Evolutionary conservation across 2,329 filamentous ascomycete genomes (phyloP), one percentile per base, ranked within the genome.

Genomic region (Fusarium nelsonii): DNA sequence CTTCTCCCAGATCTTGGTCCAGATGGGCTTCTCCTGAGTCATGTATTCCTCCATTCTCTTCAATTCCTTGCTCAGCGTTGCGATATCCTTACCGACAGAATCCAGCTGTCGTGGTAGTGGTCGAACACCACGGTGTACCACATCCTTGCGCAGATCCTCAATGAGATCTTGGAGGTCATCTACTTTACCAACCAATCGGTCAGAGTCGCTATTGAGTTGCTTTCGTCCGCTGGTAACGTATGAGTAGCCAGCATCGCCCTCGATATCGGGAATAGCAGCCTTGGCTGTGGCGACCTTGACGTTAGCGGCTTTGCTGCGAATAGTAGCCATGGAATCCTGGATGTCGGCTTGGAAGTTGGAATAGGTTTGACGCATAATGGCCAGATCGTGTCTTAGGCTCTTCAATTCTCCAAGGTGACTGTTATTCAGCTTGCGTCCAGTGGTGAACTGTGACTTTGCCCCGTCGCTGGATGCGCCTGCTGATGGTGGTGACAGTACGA

Each of bases 1-100:
- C 81, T 97, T 94, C 86, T 98, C 95, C 96, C 96, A 99, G 69
- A 98, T 97, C 87, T 97, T 97, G 56, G 94, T 97, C 95, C 96
- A 99, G 60, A 97, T 85, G 0, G 96, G 96, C 80, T 97, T 97
- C 85, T 99, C 96, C 46, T 89, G 88, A 73, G 90, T 91, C 82
- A 99, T 88, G 83, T 92, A 97, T 16, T 97, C 94, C 77, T 97
- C 92, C 87, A 99, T 91, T 81, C 92, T 94, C 86, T 93, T 96
- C 67, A 99, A 88, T 76, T 97, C 94, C 76, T 93, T 91, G 49
- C 90, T 92, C 33, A 96, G 90, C 57, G 85, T 81, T 49, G 90
- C 89, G 67, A 99, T 94, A 73, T 98, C 95, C 80, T 96, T 97
- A 70, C 91, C 91, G 20, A 97, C 94, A 37, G 84, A 84, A 80